phyloP scores from a whole-genome alignment of 2,329 filamentous ascomycete genomes.

The Fusarium humuli region DNA sequence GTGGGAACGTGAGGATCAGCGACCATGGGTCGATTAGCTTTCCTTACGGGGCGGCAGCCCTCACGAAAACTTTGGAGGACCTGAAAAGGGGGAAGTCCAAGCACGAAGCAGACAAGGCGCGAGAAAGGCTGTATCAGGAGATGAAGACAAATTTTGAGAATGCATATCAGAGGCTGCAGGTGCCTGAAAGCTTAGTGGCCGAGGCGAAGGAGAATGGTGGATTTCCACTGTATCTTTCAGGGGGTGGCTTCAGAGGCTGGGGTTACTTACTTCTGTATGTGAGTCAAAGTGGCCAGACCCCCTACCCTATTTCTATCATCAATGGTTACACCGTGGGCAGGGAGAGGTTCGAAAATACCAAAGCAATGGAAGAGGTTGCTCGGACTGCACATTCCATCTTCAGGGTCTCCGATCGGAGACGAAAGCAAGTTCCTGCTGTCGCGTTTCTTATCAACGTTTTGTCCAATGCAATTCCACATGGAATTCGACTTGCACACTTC shows the following conservation, averaged over 20 bases:
- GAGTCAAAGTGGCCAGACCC: slow-evolving; percentile 7
- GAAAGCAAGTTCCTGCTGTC: slow-evolving; percentile 27
- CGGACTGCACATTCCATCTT: slow-evolving; percentile 27
- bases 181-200: slow-evolving; percentile 13
- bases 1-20: slow-evolving; percentile 25
- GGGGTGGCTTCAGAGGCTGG: slow-evolving; percentile 27
- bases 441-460: slow-evolving; percentile 23
- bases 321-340: slow-evolving; percentile 20
- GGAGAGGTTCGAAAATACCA: slow-evolving; percentile 28
- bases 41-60: slow-evolving; percentile 26
- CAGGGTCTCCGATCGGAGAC: slow-evolving; percentile 22
- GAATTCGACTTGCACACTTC: slow-evolving; percentile 24
- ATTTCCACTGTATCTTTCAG: slow-evolving; percentile 26
- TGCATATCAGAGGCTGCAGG: slow-evolving; percentile 17
- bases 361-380: slow-evolving; percentile 28
- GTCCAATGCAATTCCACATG: slow-evolving; percentile 22
- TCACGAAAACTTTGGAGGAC: slow-evolving; percentile 17
- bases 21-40: slow-evolving; percentile 27
- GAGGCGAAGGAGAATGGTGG: slow-evolving; percentile 17
- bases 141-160: slow-evolving; percentile 14
- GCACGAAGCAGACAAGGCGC: slow-evolving; percentile 20
- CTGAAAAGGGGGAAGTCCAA: slow-evolving; percentile 24
- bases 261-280: slow-evolving; percentile 28
- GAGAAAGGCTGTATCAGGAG: slow-evolving; percentile 12
- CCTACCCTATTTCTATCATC: slow-evolving; percentile 28